Evolutionary conservation across 371 early-diverging fungal genomes (phyloP).

Genomic region (Lichtheimia ramosa): DNA sequence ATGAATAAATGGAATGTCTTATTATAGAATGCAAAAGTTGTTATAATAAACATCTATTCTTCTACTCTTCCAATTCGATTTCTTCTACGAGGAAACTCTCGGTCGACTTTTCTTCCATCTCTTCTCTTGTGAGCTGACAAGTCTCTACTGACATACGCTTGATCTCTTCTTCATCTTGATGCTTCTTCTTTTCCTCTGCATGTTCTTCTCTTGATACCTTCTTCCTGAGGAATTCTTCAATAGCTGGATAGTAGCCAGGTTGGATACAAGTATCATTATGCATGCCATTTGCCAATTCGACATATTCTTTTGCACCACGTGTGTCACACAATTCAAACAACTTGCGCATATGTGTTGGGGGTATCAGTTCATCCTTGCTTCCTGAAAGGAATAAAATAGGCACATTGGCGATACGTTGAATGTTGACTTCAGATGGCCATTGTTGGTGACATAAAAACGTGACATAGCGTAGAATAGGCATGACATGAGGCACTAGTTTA

Average conservation of each 20-base stretch:
- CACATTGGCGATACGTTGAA: slow-evolving; percentile 65
- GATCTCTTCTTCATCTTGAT: slow-evolving; percentile 12
- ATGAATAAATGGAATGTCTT: background rate
- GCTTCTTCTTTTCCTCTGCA: background rate
- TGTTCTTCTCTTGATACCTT: slow-evolving; percentile 20
- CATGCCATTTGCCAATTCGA: slow-evolving; percentile 72
- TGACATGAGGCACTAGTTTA: slow-evolving; percentile 82
- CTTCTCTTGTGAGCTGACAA: slow-evolving; percentile 1
- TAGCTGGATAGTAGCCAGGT: slow-evolving; percentile 80
- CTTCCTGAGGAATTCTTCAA: slow-evolving; percentile 45
- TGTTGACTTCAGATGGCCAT: slow-evolving; percentile 82
- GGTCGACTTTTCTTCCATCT: slow-evolving; percentile 32
- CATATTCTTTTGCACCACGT: slow-evolving; percentile 49
- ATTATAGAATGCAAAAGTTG: background rate
- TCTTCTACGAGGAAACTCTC: slow-evolving; percentile 35
- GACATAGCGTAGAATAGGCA: slow-evolving; percentile 74
- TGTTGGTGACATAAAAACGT: slow-evolving; percentile 85
- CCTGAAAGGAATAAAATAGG: slow-evolving; percentile 90
- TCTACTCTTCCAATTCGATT: slow-evolving; percentile 30
- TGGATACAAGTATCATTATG: slow-evolving; percentile 94
- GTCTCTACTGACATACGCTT: background rate
- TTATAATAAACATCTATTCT: slow-evolving; percentile 2
- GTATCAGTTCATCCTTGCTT: slow-evolving; percentile 84
- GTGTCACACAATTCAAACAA: slow-evolving; percentile 66
- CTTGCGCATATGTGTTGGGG: slow-evolving; percentile 81